Percentiles rank a stretch among this genome's conserved stretches.
These are phyloP conservation scores for Lachnum nothofagi DNA, from an alignment of 2,329 filamentous ascomycete species.

Conservation along the genomic window DNA sequence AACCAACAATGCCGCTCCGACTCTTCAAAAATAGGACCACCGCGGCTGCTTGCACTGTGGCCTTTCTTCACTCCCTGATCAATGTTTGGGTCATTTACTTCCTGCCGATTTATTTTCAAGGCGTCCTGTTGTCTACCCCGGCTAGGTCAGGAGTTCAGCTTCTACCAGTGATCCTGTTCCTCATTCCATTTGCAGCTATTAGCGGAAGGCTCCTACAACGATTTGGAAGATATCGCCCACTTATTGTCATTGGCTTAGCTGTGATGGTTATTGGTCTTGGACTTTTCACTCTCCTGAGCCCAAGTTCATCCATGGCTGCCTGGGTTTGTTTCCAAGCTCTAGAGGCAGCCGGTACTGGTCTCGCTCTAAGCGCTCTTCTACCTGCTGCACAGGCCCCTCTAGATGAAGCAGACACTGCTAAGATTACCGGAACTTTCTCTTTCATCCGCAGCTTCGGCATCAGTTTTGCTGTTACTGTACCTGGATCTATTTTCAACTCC, in stretches of 20 bases:
- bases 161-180: constrained; percentile 36
- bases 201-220: constrained; percentile 33
- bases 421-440: constrained; percentile 16
- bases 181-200: constrained; percentile 36
- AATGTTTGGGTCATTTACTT: constrained; percentile 37
- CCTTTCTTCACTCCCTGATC: constrained; percentile 37
- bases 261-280: constrained; percentile 28
- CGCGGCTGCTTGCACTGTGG: constrained; percentile 30
- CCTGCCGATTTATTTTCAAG: constrained; percentile 42
- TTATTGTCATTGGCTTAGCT: neutral
- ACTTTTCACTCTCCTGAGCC: constrained; percentile 37
- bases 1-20: constrained; percentile 5
- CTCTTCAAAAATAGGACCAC: constrained; percentile 13
- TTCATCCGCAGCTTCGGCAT: constrained; percentile 45
- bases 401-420: constrained; percentile 33
- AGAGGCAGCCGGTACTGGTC: constrained; percentile 38
- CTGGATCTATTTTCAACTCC: constrained; percentile 15
- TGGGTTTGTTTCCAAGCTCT: constrained; percentile 43
- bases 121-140: constrained; percentile 46
- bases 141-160: constrained; percentile 40
- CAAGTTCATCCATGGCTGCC: constrained; percentile 32
- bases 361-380: constrained; percentile 39
- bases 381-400: constrained; percentile 41
- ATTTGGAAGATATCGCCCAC: constrained; percentile 40
- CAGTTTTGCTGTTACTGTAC: constrained; percentile 43